Percentiles rank a stretch among this genome's conserved stretches.
Evolutionary conservation across 495 filamentous ascomycete species (phyloP).

Genomic region (Penicillium maclennaniae): DNA sequence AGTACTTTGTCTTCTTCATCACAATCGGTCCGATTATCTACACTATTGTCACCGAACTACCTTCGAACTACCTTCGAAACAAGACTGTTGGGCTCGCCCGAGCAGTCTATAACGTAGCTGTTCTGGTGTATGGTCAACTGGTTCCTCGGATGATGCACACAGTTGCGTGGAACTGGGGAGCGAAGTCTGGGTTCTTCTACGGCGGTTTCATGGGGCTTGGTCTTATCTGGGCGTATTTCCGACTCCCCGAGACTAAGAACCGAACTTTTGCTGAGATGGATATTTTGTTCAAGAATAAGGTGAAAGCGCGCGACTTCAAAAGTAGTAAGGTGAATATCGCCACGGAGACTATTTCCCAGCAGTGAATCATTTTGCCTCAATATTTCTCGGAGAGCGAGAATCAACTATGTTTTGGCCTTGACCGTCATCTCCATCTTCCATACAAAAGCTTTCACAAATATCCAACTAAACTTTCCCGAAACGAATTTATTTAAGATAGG

Average conservation of each 20-base stretch:
- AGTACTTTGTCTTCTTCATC: slow-evolving; percentile 61
- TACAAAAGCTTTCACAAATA: no score
- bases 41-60: slow-evolving; percentile 64
- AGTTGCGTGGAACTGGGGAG: slow-evolving; percentile 63
- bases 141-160: slow-evolving; percentile 64
- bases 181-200: slow-evolving; percentile 66
- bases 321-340: slow-evolving; percentile 8
- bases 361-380: background rate
- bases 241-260: slow-evolving; percentile 61
- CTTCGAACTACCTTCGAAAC: slow-evolving; percentile 59
- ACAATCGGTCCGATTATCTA: slow-evolving; percentile 70
- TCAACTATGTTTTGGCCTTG: background rate
- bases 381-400: background rate
- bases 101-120: slow-evolving; percentile 61
- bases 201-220: slow-evolving; percentile 59
- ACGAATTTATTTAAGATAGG: no score
- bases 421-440: no score
- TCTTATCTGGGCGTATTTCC: slow-evolving; percentile 62
- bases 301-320: slow-evolving; percentile 7
- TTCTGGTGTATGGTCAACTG: slow-evolving; percentile 57
- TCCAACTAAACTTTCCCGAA: no score
- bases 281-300: slow-evolving; percentile 30
- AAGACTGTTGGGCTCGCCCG: slow-evolving; percentile 63
- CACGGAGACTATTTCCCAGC: slow-evolving; percentile 5
- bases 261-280: slow-evolving; percentile 58